Percentiles rank a stretch among this genome's conserved stretches.
phyloP scores from a whole-genome alignment of 257 asterid genomes.

The Linaria vulgaris region DNA sequence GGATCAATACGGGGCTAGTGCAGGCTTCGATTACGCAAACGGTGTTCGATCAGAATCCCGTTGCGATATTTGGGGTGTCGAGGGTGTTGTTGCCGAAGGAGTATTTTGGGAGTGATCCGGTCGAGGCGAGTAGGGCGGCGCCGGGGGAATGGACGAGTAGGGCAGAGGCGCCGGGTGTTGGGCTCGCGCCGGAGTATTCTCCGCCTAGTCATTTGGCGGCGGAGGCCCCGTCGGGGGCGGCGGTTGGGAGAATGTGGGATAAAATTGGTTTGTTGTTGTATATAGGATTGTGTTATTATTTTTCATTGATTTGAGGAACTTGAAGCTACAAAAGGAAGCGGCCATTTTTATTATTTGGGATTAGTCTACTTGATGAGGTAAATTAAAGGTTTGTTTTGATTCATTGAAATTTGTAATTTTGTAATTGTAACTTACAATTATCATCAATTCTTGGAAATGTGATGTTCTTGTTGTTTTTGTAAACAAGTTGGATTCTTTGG shows the following conservation, averaged over 20 bases:
- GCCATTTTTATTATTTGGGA: no score
- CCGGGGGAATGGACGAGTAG: conserved; percentile 32
- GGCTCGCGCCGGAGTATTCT: conserved; percentile 46
- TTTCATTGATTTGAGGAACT: conserved; percentile 28
- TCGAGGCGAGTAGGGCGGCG: conserved; percentile 37
- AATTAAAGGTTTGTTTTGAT: no score
- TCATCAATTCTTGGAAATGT: no score
- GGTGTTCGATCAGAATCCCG: conserved; percentile 88
- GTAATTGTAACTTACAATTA: no score
- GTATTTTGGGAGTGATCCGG: conserved; percentile 60
- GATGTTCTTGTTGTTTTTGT: no score
- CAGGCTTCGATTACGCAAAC: conserved; percentile 80
- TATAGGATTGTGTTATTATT: conserved; percentile 42
- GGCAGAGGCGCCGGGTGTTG: conserved; percentile 61
- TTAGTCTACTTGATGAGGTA: no score
- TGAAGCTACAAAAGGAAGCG: no score
- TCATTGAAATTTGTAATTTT: no score
- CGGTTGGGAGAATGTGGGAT: conserved; percentile 41
- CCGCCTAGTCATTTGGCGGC: conserved; percentile 55
- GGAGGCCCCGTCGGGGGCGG: conserved; percentile 54
- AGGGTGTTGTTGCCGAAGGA: conserved; percentile 72
- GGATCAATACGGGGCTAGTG: conserved; percentile 71
- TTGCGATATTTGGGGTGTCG: conserved; percentile 82
- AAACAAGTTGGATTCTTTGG: no score
- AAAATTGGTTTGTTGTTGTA: conserved; percentile 33